A percentile compares a stretch with the other conserved stretches of the same genome.
Conservation (phyloP, 768 basidiomycete species). For the Trametes elegans region DNA sequence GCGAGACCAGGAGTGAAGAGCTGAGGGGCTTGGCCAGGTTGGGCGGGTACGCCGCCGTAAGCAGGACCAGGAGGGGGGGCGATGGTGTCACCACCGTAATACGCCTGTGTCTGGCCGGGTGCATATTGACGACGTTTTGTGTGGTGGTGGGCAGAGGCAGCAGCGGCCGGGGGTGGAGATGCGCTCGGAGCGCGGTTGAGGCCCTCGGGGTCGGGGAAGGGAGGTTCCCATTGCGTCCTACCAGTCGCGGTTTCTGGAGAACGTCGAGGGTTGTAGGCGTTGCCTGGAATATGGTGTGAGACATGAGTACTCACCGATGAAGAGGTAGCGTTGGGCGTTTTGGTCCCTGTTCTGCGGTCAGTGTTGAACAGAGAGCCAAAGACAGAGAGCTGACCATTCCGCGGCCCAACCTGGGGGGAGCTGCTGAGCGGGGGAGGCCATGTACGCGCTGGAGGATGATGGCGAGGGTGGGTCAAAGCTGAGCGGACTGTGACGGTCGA, state of each 20-base stretch:
- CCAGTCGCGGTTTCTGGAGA: slow-evolving; percentile 78
- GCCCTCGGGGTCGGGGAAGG: slow-evolving; percentile 37
- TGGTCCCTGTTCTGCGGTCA: slow-evolving; percentile 58
- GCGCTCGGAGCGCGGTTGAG: slow-evolving; percentile 37
- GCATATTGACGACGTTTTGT: slow-evolving; percentile 89
- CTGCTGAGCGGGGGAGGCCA: slow-evolving; percentile 56
- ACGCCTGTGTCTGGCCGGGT: slow-evolving; percentile 88
- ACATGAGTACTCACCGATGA: slow-evolving; percentile 66
- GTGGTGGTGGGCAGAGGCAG: slow-evolving; percentile 37
- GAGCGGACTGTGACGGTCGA: slow-evolving; percentile 16
- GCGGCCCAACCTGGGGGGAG: slow-evolving; percentile 91
- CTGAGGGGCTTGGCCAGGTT: slow-evolving; percentile 44
- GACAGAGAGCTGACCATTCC: slow-evolving; percentile 72
- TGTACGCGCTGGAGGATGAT: slow-evolving; percentile 21
- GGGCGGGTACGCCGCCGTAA: slow-evolving; percentile 40
- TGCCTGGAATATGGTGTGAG: background rate
- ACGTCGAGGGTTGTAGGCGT: background rate
- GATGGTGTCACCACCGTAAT: slow-evolving; percentile 57
- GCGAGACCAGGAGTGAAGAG: slow-evolving; percentile 87
- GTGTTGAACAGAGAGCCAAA: background rate
- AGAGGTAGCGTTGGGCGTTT: slow-evolving; percentile 78
- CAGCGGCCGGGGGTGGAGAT: slow-evolving; percentile 39
- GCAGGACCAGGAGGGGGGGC: slow-evolving; percentile 46
- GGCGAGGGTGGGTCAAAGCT: slow-evolving; percentile 4
- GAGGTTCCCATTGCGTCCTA: slow-evolving; percentile 88